Conservation (phyloP, 2,329 filamentous ascomycete species). For the Scopulariopsis brevicaulis region DNA sequence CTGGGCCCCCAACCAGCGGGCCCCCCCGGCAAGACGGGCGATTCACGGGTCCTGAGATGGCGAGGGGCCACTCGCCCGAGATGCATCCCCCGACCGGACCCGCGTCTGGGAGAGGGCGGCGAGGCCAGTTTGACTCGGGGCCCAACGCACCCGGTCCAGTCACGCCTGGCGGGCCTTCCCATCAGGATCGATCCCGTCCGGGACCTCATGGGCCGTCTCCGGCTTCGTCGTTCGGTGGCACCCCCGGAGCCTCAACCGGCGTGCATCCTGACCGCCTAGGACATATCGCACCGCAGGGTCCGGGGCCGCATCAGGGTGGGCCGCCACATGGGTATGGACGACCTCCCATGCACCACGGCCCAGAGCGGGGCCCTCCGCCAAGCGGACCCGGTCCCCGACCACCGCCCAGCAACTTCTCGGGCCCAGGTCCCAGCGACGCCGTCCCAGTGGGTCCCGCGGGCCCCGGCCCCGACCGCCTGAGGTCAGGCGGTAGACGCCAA, state of each 20-base stretch:
- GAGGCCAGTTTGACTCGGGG: slow-evolving; percentile 8
- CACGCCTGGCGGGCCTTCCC: slow-evolving; percentile 6
- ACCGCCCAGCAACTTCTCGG: slow-evolving; percentile 1
- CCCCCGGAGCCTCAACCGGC: slow-evolving; percentile 12
- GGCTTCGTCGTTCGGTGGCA: slow-evolving; percentile 1
- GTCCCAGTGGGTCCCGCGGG: neutral
- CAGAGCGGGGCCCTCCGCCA: slow-evolving; percentile 5
- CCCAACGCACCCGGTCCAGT: slow-evolving; percentile 3
- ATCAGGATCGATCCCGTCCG: slow-evolving; percentile 6
- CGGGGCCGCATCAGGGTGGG: slow-evolving; percentile 18
- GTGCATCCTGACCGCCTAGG: slow-evolving; percentile 40
- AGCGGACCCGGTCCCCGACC: slow-evolving; percentile 1
- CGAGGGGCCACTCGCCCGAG: slow-evolving; percentile 34
- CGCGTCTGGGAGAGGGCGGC: slow-evolving; percentile 30
- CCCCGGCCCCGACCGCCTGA: slow-evolving; percentile 10
- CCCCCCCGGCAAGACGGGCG: slow-evolving; percentile 29
- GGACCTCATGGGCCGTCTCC: slow-evolving; percentile 1
- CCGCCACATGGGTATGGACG: slow-evolving; percentile 12
- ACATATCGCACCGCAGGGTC: slow-evolving; percentile 26
- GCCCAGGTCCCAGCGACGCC: neutral
- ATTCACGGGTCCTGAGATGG: slow-evolving; percentile 25
- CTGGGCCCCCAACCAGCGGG: slow-evolving; percentile 20
- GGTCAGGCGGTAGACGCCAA: slow-evolving; percentile 35
- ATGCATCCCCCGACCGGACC: slow-evolving; percentile 41
- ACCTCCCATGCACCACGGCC: neutral